Evolutionary conservation across 106 monocot genomes (phyloP).

Genomic region (Phalaenopsis aphrodite): DNA sequence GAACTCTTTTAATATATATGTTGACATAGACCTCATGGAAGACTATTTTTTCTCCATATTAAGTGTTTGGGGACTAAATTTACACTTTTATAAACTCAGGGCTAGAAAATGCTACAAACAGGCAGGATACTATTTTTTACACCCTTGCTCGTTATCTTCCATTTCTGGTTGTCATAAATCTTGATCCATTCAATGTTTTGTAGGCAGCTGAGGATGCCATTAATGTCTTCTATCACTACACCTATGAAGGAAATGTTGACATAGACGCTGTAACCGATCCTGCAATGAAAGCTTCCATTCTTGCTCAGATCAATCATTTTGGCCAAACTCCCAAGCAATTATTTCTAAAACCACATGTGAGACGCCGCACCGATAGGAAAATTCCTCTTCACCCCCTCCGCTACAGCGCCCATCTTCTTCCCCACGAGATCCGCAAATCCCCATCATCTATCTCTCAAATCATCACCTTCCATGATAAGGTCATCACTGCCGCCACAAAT

Average conservation of each 20-base stretch:
- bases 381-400: slow-evolving; percentile 65
- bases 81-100: no score
- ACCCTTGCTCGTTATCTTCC: not conserved
- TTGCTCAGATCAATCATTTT: slow-evolving; percentile 98
- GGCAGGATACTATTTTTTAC: no score
- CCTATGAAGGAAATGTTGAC: slow-evolving; percentile 95
- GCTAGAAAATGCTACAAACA: no score
- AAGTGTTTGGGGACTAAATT: no score
- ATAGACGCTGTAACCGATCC: slow-evolving; percentile 91
- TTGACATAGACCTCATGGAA: no score
- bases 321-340: slow-evolving; percentile 97
- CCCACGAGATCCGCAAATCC: slow-evolving; percentile 51
- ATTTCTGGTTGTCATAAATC: not conserved
- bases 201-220: slow-evolving; percentile 97
- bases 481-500: slow-evolving; percentile 51
- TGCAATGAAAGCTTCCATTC: slow-evolving; percentile 93
- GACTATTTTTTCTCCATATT: no score
- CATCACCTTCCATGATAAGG: slow-evolving; percentile 64
- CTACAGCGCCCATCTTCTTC: slow-evolving; percentile 39
- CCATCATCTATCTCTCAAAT: slow-evolving; percentile 67
- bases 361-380: slow-evolving; percentile 57
- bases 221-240: slow-evolving; percentile 98
- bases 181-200: slow-evolving; percentile 4
- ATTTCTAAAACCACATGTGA: slow-evolving; percentile 76
- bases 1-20: no score